Conservation (phyloP, 352 stramenopile genomes). For the Aphanomyces invadans region DNA sequence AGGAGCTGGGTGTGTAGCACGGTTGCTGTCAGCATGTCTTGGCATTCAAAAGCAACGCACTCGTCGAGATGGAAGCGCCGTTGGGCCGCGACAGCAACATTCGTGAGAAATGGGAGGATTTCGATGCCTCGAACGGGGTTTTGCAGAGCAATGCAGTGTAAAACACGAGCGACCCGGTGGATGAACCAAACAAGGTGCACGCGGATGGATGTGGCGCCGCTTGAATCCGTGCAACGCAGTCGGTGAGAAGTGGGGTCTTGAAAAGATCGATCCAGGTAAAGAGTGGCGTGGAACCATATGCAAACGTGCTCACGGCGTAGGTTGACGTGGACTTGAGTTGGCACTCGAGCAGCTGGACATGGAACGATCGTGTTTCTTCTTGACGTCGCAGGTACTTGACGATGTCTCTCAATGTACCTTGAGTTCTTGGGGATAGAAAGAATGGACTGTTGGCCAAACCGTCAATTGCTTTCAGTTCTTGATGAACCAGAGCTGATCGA, state of each 20-base stretch:
- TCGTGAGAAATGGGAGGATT: constrained; percentile 41
- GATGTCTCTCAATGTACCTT: constrained; percentile 15
- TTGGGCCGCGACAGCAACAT: constrained; percentile 23
- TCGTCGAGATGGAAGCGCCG: not conserved
- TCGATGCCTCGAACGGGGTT: constrained; percentile 38
- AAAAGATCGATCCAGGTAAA: constrained; percentile 39
- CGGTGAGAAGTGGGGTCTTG: constrained; percentile 24
- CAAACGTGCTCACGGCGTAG: constrained; percentile 46
- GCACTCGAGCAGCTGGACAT: constrained; percentile 27
- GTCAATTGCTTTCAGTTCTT: constrained; percentile 1
- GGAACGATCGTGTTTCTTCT: constrained; percentile 36
- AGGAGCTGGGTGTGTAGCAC: constrained; percentile 32
- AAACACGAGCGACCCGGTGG: constrained; percentile 45
- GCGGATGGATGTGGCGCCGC: not conserved
- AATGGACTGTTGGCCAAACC: not conserved
- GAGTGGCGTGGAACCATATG: constrained; percentile 49
- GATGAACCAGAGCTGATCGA: not conserved
- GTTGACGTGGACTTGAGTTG: constrained; percentile 24
- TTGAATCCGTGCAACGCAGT: not conserved
- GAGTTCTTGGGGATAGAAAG: not conserved
- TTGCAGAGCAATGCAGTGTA: constrained; percentile 35
- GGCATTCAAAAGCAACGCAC: constrained; percentile 31
- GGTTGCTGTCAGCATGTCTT: constrained; percentile 37
- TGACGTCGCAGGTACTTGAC: constrained; percentile 28
- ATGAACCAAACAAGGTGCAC: constrained; percentile 47